phyloP scores from a whole-genome alignment of 495 filamentous ascomycete species.

The Pyrenopolyporus hunteri region DNA sequence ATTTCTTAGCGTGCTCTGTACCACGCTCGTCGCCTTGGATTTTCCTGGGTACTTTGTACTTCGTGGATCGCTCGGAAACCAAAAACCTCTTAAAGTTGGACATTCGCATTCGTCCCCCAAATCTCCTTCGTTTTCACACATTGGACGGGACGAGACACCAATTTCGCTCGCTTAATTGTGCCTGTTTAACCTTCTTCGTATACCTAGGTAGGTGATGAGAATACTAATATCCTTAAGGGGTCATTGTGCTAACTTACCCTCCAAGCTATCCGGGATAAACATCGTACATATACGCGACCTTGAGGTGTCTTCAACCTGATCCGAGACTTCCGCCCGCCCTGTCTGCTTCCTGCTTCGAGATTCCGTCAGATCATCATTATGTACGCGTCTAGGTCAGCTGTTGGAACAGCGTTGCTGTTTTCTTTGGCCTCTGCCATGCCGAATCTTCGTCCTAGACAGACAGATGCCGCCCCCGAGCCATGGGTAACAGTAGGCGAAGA shows the following conservation, averaged over 20 bases:
- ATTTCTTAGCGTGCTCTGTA: not conserved
- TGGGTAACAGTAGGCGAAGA: constrained; percentile 52
- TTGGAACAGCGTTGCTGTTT: constrained; percentile 21
- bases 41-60: not conserved
- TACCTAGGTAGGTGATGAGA: not conserved
- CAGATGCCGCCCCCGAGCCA: constrained; percentile 34
- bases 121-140: constrained; percentile 9
- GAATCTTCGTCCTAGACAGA: constrained; percentile 30
- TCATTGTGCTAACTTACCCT: not conserved
- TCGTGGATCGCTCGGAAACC: not conserved
- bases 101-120: constrained; percentile 2
- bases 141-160: not conserved
- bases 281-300: constrained; percentile 1
- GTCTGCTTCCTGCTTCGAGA: not conserved
- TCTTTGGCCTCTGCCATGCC: constrained; percentile 25
- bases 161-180: not conserved
- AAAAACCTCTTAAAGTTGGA: not conserved
- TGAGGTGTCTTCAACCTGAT: constrained; percentile 1
- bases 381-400: constrained; percentile 12
- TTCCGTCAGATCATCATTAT: constrained; percentile 5
- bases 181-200: not conserved
- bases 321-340: constrained; percentile 15
- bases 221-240: not conserved
- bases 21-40: not conserved
- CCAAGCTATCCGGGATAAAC: too few relatives aligned